Evolutionary conservation across 495 filamentous ascomycete species (phyloP), one percentile per base, ranked within the genome.

Genomic region (Tirmania nivea): DNA sequence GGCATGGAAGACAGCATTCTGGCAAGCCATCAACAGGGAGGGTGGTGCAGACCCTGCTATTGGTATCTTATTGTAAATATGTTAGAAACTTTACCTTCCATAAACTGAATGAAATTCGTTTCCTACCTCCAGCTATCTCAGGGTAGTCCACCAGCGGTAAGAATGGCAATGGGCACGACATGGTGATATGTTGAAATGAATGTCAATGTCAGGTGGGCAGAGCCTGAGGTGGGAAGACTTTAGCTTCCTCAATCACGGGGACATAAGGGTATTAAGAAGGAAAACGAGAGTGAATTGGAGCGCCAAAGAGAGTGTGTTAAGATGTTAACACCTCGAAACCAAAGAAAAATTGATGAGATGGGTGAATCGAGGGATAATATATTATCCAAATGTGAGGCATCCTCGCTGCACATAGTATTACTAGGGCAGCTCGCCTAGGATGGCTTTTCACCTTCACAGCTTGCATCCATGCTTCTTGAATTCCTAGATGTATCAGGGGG

Each of bases 1-100:
- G 90, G 67, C 90, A 97, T 59, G 92, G 92, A 54, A 96, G 64
- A 68, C 90, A 97, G 65, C 90, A 97, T 21, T 66, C 70, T 34
- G 69, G 62, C 9, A 62, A 67, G 42, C 61, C 36, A 9, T 67
- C 52, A 1, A 61, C 56, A 49, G 72, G 60, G 54, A 83, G 68
- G 10, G 78, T 72, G 49, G 84, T 74, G 56, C 87, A 66, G 45
- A 58, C 59, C 16, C 55, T 20, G 50, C 60, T 52, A 60, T 59
- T 56, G 53, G 54, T 54, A 34, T 54, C 52, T 59, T 31, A 31
- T 31, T 31, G 25, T 1, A 31, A 56, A 36, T 49, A 20, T 10
- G 10, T 8, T 14, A 8, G 36, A 20, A 35, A 45, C 36, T 55
- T 49, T 52, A 48, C 8, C 58, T 34, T 52, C 4, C 19, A 52